phyloP scores from a whole-genome alignment of 192 early-diverging fungal genomes.

The Coemansia sp. region DNA sequence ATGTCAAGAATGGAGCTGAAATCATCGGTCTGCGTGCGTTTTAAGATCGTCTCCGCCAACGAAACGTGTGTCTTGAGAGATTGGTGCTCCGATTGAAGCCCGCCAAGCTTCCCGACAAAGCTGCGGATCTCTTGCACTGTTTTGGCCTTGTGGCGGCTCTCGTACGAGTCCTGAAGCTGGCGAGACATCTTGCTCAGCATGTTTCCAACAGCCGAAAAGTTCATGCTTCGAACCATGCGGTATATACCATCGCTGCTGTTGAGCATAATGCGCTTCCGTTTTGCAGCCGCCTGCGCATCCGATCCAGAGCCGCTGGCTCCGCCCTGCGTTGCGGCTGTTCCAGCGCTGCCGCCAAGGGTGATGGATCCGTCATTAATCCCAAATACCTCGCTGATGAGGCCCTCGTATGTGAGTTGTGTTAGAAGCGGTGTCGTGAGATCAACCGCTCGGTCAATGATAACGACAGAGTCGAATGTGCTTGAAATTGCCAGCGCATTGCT shows the following conservation, averaged over 20 bases:
- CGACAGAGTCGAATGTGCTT: conserved; percentile 72
- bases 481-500: conserved; percentile 57
- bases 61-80: conserved; percentile 59
- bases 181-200: conserved; percentile 81
- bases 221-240: conserved; percentile 79
- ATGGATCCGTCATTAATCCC: conserved; percentile 64
- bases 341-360: conserved; percentile 23
- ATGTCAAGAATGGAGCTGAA: conserved; percentile 84
- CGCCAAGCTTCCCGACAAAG: conserved; percentile 85
- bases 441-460: conserved; percentile 88
- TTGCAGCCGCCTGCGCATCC: conserved; percentile 31
- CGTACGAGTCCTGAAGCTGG: conserved; percentile 84
- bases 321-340: background rate
- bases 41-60: conserved; percentile 80
- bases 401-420: conserved; percentile 96
- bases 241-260: conserved; percentile 83
- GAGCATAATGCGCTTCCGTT: conserved; percentile 75
- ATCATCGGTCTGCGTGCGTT: conserved; percentile 73
- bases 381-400: conserved; percentile 92
- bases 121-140: conserved; percentile 90
- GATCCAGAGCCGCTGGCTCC: conserved; percentile 9
- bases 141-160: conserved; percentile 85
- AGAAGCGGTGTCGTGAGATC: conserved; percentile 91
- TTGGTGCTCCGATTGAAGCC: conserved; percentile 84
- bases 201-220: conserved; percentile 88